phyloP scores from a whole-genome alignment of 139 green algal genomes.

The Chlorokybus atmophyticus region DNA sequence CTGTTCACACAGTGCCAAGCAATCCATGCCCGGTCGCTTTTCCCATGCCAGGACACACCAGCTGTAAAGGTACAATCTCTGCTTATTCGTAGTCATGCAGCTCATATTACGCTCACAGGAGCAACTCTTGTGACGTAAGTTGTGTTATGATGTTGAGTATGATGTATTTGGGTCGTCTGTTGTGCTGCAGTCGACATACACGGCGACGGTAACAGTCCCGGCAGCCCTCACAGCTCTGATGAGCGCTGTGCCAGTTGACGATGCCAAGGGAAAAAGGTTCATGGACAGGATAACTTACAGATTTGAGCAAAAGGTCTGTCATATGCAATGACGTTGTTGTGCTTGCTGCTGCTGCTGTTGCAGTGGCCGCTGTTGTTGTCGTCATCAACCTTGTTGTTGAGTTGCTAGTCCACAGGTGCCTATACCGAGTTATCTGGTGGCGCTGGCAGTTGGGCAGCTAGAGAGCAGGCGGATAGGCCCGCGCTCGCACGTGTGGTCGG shows the following conservation, averaged over 20 bases:
- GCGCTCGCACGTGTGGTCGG: conserved; percentile 28
- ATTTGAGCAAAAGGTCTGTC: no score
- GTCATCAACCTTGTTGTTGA: no score
- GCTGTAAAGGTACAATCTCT: conserved; percentile 15
- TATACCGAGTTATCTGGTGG: conserved; percentile 84
- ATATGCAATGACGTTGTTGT: no score
- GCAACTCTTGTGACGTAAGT: no score
- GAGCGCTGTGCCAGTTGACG: conserved; percentile 1
- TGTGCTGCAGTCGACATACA: conserved; percentile 18
- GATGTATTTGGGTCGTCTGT: no score
- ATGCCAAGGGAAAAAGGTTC: no score
- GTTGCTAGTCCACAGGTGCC: conserved; percentile 26
- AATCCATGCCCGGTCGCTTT: conserved; percentile 75
- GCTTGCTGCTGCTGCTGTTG: no score
- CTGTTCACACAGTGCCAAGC: conserved; percentile 91
- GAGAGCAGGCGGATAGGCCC: conserved; percentile 23
- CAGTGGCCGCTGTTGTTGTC: no score
- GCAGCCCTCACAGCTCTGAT: conserved; percentile 3
- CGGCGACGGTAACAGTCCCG: conserved; percentile 3
- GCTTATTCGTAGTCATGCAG: no score
- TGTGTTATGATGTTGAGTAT: no score
- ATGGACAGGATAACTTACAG: no score
- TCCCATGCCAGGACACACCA: conserved; percentile 83
- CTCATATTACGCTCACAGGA: no score
- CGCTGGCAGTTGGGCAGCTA: conserved; percentile 72